Conservation (phyloP, 257 asterid species). For the Fraxinus pennsylvanica region DNA sequence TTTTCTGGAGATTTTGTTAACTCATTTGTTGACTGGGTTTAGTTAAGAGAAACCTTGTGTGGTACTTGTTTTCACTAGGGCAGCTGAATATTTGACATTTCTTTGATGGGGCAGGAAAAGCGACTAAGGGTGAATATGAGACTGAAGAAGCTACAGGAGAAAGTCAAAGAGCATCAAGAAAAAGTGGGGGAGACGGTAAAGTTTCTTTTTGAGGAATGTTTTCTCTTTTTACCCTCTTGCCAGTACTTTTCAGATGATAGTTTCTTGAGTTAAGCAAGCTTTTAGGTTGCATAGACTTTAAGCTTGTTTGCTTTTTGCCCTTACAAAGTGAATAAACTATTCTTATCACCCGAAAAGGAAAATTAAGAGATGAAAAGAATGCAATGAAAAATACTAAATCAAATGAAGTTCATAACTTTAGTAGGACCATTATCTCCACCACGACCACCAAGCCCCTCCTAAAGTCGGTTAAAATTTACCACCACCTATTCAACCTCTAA, state of each 20-base stretch:
- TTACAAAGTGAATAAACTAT: too few species aligned
- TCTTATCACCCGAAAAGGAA: background rate
- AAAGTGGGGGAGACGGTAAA: conserved; percentile 66
- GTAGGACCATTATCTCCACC: background rate
- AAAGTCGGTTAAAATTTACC: background rate
- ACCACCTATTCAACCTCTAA: background rate
- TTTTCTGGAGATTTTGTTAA: background rate
- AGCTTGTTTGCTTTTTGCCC: too few species aligned
- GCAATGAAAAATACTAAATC: too few species aligned
- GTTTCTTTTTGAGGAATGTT: background rate
- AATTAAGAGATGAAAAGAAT: background rate
- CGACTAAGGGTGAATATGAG: conserved; percentile 60
- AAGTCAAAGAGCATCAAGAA: conserved; percentile 67
- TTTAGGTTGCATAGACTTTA: too few species aligned
- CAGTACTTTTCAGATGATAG: too few species aligned
- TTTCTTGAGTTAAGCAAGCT: too few species aligned
- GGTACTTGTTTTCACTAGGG: background rate
- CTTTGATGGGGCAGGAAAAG: conserved; percentile 40
- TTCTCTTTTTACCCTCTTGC: too few species aligned
- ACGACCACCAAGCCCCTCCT: background rate
- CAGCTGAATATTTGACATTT: background rate
- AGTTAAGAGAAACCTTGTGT: background rate
- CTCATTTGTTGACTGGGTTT: background rate
- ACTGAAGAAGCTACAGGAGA: conserved; percentile 52
- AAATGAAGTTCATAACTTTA: background rate